These are phyloP conservation scores for Coriaria nepalensis DNA, from an alignment of 306 rosid species.

Conservation along the genomic window DNA sequence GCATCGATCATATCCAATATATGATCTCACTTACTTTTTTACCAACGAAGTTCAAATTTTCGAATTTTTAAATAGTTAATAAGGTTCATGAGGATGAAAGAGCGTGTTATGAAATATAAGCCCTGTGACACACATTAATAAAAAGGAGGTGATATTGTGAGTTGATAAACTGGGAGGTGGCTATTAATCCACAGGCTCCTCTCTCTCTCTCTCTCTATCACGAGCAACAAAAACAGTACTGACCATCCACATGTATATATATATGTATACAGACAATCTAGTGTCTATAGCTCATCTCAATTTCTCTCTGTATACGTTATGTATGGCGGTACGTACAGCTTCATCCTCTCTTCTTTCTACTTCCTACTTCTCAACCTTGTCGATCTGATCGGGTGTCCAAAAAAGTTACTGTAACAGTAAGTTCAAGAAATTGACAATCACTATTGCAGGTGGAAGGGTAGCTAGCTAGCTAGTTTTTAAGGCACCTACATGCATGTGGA, in stretches of 20 bases:
- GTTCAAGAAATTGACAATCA: no score
- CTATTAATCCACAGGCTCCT: constrained; percentile 24
- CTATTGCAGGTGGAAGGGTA: no score
- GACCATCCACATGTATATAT: neutral
- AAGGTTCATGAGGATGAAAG: constrained; percentile 27
- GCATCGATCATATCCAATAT: no score
- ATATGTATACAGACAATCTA: neutral
- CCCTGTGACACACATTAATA: constrained; percentile 67
- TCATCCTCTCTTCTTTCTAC: no score
- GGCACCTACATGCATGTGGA: no score
- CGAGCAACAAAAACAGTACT: neutral
- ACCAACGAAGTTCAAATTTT: no score
- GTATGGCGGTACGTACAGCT: no score
- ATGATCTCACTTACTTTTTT: no score
- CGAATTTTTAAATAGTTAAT: constrained; percentile 6
- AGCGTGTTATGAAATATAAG: constrained; percentile 30
- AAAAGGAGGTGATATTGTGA: constrained; percentile 30
- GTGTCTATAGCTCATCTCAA: neutral
- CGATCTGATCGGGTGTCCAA: no score
- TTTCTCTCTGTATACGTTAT: neutral
- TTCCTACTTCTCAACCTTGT: no score
- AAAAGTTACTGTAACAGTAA: no score
- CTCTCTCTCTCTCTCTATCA: constrained; percentile 7
- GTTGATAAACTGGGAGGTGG: constrained; percentile 38
- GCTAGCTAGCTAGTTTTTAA: no score